phyloP scores from a whole-genome alignment of 192 early-diverging fungal genomes.

The Linnemannia elongata region DNA sequence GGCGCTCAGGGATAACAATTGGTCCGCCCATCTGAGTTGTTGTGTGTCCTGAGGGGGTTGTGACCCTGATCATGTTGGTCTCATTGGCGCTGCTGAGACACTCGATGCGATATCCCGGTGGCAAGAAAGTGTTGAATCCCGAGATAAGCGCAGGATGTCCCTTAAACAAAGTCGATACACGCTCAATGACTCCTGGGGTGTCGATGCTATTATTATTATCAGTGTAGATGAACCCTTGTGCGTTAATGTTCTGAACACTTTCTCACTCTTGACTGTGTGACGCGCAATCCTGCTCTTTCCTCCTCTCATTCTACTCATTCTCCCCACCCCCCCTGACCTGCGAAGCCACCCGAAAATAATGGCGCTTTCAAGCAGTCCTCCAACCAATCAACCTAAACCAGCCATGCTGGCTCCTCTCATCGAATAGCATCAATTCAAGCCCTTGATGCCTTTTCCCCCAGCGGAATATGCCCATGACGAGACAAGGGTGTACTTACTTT shows the following conservation, averaged over 20 bases:
- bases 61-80: conserved; percentile 84
- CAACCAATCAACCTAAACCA: background rate
- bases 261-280: background rate
- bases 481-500: conserved; percentile 65
- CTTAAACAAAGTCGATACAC: conserved; percentile 96
- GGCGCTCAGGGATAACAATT: conserved; percentile 45
- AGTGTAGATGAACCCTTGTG: background rate
- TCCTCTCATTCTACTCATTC: background rate
- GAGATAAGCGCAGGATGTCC: conserved; percentile 91
- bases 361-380: conserved; percentile 4
- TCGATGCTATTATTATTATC: conserved; percentile 74
- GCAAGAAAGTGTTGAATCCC: conserved; percentile 99
- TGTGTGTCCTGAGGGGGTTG: conserved; percentile 83
- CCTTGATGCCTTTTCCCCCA: background rate
- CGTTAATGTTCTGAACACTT: background rate
- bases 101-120: conserved; percentile 98
- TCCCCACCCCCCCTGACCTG: conserved; percentile 7
- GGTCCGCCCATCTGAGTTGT: conserved; percentile 66
- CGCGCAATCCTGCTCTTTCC: background rate
- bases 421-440: too few relatives aligned
- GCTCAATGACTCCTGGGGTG: conserved; percentile 97
- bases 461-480: background rate
- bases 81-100: conserved; percentile 86
- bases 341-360: conserved; percentile 11
- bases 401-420: background rate